These are phyloP conservation scores for Mucor mucedo DNA, from an alignment of 371 early-diverging fungal genomes.

Conservation along the genomic window DNA sequence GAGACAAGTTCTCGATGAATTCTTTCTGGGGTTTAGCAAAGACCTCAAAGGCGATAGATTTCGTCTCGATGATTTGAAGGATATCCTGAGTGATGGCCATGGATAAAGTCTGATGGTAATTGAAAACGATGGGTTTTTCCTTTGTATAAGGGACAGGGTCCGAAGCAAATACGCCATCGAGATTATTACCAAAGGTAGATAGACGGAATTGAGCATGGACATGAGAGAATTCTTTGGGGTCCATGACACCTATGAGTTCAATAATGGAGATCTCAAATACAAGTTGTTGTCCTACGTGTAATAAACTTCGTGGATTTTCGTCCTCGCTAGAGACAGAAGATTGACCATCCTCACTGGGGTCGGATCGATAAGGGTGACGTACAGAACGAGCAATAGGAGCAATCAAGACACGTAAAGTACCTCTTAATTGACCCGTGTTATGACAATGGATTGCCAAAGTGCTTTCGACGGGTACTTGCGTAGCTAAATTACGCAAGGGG, in stretches of 20 bases:
- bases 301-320: constrained; percentile 19
- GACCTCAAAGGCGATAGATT: constrained; percentile 62
- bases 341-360: background rate
- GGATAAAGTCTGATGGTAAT: constrained; percentile 68
- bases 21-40: constrained; percentile 59
- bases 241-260: constrained; percentile 64
- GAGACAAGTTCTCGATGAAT: constrained; percentile 53
- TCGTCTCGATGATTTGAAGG: constrained; percentile 49
- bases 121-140: constrained; percentile 45
- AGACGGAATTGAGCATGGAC: constrained; percentile 83
- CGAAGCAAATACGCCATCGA: constrained; percentile 30
- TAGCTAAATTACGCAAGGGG: constrained; percentile 51
- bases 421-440: constrained; percentile 59
- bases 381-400: constrained; percentile 55
- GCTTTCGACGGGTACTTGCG: constrained; percentile 54
- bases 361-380: constrained; percentile 17
- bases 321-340: constrained; percentile 6
- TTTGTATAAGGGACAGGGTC: constrained; percentile 4
- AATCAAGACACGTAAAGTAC: constrained; percentile 51
- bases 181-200: constrained; percentile 63
- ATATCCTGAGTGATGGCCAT: constrained; percentile 53
- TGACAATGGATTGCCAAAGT: constrained; percentile 58
- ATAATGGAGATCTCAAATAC: constrained; percentile 77
- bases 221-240: constrained; percentile 68
- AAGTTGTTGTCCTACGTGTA: constrained; percentile 60